These are phyloP conservation scores for Penicillium coffeae DNA, from an alignment of 495 filamentous ascomycete species.

Conservation along the genomic window DNA sequence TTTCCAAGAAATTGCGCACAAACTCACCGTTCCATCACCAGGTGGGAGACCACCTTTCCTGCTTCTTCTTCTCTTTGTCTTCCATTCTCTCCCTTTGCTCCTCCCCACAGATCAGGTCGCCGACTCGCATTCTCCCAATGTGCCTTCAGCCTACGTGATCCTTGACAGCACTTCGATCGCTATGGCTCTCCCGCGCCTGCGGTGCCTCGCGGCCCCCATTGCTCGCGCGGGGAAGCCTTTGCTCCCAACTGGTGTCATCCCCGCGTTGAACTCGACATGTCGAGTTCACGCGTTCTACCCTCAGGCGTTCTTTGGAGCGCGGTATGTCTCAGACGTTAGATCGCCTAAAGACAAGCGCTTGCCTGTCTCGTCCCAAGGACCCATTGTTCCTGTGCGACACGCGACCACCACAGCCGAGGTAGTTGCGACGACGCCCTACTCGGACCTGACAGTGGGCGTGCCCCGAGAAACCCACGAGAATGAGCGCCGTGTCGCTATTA, in stretches of 20 bases:
- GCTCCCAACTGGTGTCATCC: not conserved
- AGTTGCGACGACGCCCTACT: constrained; percentile 61
- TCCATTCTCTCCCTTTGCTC: not conserved
- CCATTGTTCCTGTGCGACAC: constrained; percentile 18
- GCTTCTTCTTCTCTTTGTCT: constrained; percentile 1
- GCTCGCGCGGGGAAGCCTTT: constrained; percentile 24
- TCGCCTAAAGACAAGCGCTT: constrained; percentile 6
- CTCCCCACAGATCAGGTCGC: not conserved
- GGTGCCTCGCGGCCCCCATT: constrained; percentile 27
- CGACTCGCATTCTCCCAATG: constrained; percentile 3
- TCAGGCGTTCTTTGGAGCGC: constrained; percentile 14
- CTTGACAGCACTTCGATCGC: constrained; percentile 21
- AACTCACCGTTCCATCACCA: constrained; percentile 9
- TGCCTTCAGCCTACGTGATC: constrained; percentile 3
- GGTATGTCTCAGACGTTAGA: constrained; percentile 6
- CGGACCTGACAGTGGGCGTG: constrained; percentile 63
- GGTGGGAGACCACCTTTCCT: constrained; percentile 2
- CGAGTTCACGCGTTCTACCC: not conserved
- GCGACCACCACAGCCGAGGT: constrained; percentile 33
- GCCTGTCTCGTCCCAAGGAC: constrained; percentile 12
- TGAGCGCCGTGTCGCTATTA: constrained; percentile 75
- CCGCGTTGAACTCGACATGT: not conserved
- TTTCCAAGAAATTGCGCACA: not conserved
- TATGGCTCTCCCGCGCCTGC: constrained; percentile 31
- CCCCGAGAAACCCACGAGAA: constrained; percentile 66